Base-by-base conservation (phyloP, 2,329 filamentous ascomycete species). In the Parafenestella ontariensis region DNA sequence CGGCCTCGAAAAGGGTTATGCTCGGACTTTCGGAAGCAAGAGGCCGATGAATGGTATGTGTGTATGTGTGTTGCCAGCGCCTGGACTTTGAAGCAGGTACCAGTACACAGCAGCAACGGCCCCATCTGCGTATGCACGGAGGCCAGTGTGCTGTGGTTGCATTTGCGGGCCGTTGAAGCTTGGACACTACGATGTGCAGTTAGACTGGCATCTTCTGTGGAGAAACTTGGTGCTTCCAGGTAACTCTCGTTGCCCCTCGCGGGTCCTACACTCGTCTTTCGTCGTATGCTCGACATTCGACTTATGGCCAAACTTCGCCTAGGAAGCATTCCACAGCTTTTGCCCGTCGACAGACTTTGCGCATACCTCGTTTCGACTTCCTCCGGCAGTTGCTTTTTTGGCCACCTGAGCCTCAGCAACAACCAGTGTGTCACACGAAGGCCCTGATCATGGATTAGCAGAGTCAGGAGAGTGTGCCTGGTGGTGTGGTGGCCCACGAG, bases 11-110 rank as follows among this genome's bases (percentile, higher is more conserved):
- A 46, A 36, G 21, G 43, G 43, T 20, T 24, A 20, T 34, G 34
- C 24, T 26, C 45, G 36, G 33, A 5, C 2, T 34, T 34, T 34
- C 31, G 31, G 31, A 3, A 10, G 13, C 3, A n/a, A n/a, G 5
- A n/a, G 4, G 31, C 21, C 36, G 18, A 17, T 28, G 28, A 13
- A 33, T 21, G 43, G 21, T 34, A 34, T 34, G 43, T 46, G n/a
- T n/a, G n/a, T n/a, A n/a, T n/a, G n/a, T n/a, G n/a, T n/a, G n/a
- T n/a, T n/a, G 37, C 46, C 42, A 37, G 46, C 46, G 46, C 18
- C 37, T 39, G 36, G 37, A 34, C 26, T 28, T n/a, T 39, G 21
- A 51, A 42, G 50, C 50, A 58, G 50, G 54, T 54, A 53, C 54
- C 23, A 18, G 42, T 50, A 50, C 46, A 50, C 46, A 24, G 40